Evolutionary conservation across 257 asterid genomes (phyloP).

Genomic region (Solanum raphanifolium): DNA sequence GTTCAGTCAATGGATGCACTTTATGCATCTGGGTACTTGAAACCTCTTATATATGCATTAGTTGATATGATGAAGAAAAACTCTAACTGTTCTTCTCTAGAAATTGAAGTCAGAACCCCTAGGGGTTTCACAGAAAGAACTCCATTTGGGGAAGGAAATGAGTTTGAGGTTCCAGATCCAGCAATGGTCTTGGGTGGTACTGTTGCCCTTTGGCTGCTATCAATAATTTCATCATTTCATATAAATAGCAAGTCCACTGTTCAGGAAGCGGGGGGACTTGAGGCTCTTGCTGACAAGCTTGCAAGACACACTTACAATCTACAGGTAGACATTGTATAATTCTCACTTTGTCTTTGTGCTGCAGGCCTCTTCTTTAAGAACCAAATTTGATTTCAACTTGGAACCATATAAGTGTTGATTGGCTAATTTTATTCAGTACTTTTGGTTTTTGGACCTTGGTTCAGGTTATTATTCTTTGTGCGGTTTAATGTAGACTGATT

Average conservation of each 20-base stretch:
- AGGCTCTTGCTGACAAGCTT: constrained; percentile 54
- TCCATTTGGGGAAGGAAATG: constrained; percentile 41
- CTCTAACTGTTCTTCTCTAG: constrained; percentile 32
- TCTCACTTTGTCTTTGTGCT: background rate
- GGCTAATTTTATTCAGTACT: background rate
- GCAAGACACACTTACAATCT: constrained; percentile 32
- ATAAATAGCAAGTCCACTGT: constrained; percentile 41
- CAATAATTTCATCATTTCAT: constrained; percentile 49
- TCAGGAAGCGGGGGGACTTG: constrained; percentile 77
- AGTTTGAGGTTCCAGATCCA: constrained; percentile 54
- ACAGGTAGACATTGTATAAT: constrained; percentile 27
- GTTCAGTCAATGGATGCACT: constrained; percentile 41
- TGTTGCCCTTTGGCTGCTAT: constrained; percentile 71
- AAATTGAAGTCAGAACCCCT: constrained; percentile 38
- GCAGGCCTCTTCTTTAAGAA: background rate
- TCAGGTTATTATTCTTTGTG: background rate
- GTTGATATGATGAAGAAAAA: constrained; percentile 63
- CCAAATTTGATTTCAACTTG: background rate
- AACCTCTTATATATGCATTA: constrained; percentile 54
- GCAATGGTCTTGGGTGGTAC: constrained; percentile 62
- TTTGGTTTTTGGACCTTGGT: background rate
- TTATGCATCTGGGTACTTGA: constrained; percentile 58
- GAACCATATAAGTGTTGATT: background rate
- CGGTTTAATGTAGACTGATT: background rate
- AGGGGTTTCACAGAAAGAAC: constrained; percentile 41